These are phyloP conservation scores for Pseudomonodictys pantanalensis DNA, from an alignment of 495 filamentous ascomycete genomes.

Conservation along the genomic window DNA sequence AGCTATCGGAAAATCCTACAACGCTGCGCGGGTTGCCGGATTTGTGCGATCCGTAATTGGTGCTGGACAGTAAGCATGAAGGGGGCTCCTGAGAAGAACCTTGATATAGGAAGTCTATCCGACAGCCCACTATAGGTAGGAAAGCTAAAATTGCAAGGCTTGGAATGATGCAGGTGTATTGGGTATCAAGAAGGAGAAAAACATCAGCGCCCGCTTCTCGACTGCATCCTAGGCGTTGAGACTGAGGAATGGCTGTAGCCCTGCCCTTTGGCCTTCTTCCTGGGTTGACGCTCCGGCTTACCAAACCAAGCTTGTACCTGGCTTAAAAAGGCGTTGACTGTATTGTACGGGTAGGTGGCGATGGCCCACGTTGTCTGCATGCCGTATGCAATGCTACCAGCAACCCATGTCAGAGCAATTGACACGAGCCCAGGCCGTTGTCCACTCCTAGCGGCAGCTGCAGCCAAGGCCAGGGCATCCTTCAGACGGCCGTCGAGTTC, in stretches of 20 bases:
- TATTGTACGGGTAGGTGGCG: slow-evolving; percentile 21
- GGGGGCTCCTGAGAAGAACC: too few species aligned
- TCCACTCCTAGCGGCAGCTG: slow-evolving; percentile 54
- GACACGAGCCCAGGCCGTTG: slow-evolving; percentile 46
- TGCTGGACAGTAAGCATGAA: too few species aligned
- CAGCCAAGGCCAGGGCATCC: slow-evolving; percentile 77
- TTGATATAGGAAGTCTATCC: background rate
- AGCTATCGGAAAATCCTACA: background rate
- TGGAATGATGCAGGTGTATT: background rate
- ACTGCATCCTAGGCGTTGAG: slow-evolving; percentile 23
- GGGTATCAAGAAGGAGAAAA: slow-evolving; percentile 1
- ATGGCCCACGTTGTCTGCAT: slow-evolving; percentile 18
- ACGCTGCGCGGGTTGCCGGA: background rate
- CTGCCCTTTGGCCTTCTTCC: slow-evolving; percentile 15
- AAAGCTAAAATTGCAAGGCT: background rate
- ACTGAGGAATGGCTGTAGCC: slow-evolving; percentile 12
- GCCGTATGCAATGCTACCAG: slow-evolving; percentile 6
- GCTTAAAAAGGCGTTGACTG: background rate
- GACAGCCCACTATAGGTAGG: background rate
- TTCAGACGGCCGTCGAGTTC: slow-evolving; percentile 66
- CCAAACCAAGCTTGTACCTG: slow-evolving; percentile 21
- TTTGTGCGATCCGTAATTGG: background rate
- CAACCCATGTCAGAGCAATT: slow-evolving; percentile 16
- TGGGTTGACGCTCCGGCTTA: slow-evolving; percentile 2
- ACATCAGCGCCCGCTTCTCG: slow-evolving; percentile 19